Evolutionary conservation across 805 yeast species (phyloP), one percentile per base, ranked within the genome.

Genomic region (Debaryomyces hansenii): DNA sequence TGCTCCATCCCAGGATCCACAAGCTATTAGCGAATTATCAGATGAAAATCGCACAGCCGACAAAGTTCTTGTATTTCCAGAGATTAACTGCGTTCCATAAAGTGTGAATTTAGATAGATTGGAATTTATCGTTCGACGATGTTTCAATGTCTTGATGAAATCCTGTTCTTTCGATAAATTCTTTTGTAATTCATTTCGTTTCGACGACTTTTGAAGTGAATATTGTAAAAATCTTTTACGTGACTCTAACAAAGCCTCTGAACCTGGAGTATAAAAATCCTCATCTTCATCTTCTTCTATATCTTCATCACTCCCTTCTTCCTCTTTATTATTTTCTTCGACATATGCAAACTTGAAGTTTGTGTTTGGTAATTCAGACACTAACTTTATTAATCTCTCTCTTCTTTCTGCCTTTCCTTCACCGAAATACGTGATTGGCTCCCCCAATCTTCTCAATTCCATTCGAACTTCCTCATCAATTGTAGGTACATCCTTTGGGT

Each of bases 1-100:
- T 21, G 74, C 72, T 3, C 97, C 97, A 50, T 84, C 80, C 97
- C 98, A 92, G 32, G 94, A 86, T 0, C 90, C 94, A 11, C 82
- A 71, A 0, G 89, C 85, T 2, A 87, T 63, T 2, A 51, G 42
- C 1, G 55, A 37, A 4, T 68, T 62, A 42, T 69, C 59, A 0
- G 68, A 64, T 4, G 81, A 70, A 47, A 79, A 71, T 5, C 79
- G 55, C 0, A 84, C 79, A 2, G 72, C 61, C 0, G 96, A 84
- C 0, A 87, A 74, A 4, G 96, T 89, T 47, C 97, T 70, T 3
- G 76, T 71, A 16, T 87, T 82, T 9, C 67, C 67, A 34, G 59
- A 58, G 1, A 84, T 79, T 15, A 85, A 64, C 59, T 90, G 95
- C 0, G 96, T 78, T 0, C 92, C 96, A 27, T 58, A 56, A 3